Conservation (phyloP, 2,329 filamentous ascomycete species). For the Beauveria caledonica region DNA sequence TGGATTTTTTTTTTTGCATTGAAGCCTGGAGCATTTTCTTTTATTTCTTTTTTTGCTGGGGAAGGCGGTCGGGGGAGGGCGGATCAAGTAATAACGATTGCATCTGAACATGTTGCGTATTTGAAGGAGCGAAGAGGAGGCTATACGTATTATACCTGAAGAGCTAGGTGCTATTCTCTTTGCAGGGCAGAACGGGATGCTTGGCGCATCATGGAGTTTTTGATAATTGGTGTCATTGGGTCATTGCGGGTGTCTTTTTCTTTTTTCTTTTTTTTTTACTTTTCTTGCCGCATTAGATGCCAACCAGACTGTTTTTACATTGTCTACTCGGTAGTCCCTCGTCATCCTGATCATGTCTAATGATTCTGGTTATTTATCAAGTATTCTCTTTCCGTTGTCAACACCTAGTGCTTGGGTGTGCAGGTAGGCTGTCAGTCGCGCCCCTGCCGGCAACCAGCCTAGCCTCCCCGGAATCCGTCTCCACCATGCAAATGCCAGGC, state of each 20-base stretch:
- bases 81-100: conserved; percentile 3
- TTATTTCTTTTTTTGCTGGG: too few relatives aligned
- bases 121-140: conserved; percentile 1
- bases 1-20: neutral
- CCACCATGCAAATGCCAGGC: conserved; percentile 1
- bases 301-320: neutral
- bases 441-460: neutral
- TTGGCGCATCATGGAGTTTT: conserved; percentile 3
- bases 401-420: neutral
- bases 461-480: neutral
- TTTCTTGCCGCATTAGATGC: neutral
- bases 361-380: too few relatives aligned
- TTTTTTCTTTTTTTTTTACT: neutral
- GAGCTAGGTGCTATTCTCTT: neutral
- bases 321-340: too few relatives aligned
- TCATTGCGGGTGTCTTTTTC: neutral
- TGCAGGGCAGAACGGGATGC: neutral
- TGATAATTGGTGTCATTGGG: neutral
- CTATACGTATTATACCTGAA: neutral
- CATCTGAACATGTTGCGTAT: conserved; percentile 1
- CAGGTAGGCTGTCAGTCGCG: neutral
- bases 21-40: conserved; percentile 3
- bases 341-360: neutral
- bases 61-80: too few relatives aligned
- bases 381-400: too few relatives aligned